Base-by-base conservation (phyloP, 2,329 filamentous ascomycete genomes). In the Aspergillus neotritici region DNA sequence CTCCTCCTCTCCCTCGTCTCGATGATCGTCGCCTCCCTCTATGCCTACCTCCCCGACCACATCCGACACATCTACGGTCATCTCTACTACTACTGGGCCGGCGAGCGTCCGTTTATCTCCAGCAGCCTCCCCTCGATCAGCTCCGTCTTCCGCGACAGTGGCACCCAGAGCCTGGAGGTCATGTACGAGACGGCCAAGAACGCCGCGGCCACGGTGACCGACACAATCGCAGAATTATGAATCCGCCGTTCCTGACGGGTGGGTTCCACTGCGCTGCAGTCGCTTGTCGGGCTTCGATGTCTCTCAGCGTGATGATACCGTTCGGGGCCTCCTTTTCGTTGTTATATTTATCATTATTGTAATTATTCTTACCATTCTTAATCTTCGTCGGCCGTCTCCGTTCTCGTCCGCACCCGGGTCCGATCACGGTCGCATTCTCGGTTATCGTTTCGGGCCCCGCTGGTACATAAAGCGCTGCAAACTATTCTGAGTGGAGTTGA, bases 41-140 rank as follows among this genome's bases (percentile, higher is more conserved):
- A 87, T 52, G 82, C 97, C 52, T 98, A 98, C 75, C 86, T 98
- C 13, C 93, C 93, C 9, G 85, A 94, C 61, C 91, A 97, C 71
- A 73, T 97, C 59, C 77, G 80, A 59, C 84, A 87, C 63, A 83
- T 98, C 57, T 79, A 84, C 61, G 81, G 82, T 63, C 86, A 91
- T 63, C 83, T 88, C 41, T 94, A 87, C 80, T 98, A 96, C 75
- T 98, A 98, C 75, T 87, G 88, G 67, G 83, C 84, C 52, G 93
- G 93, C 55, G 89, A 95, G 46, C 61, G 64, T 29, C 60, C 65
- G 7, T 65, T 70, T 50, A 64, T 63, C 41, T 57, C 63, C 14
- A 41, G 55, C 11, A 58, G 54, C 8, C 52, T 66, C 11, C 51
- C 57, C 14, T 58, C 62, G 3, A 54, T 66, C 44, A 62, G 56